These are phyloP conservation scores for Pseudogymnoascus sp. DNA, from an alignment of 2,329 filamentous ascomycete genomes.

Conservation along the genomic window DNA sequence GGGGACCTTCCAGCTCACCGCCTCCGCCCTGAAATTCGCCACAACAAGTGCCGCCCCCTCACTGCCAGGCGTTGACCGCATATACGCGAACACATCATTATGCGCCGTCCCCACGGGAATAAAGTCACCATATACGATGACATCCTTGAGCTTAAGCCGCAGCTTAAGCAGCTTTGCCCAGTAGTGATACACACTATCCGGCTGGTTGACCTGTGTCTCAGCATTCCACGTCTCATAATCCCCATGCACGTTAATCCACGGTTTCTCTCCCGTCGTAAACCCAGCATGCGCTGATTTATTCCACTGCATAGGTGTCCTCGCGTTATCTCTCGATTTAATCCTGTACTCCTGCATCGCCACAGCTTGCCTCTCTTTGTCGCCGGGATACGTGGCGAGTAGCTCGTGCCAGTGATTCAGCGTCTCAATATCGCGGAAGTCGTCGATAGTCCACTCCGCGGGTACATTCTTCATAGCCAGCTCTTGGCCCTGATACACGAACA, in stretches of 20 bases:
- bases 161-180: conserved; percentile 54
- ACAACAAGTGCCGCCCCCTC: conserved; percentile 14
- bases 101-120: conserved; percentile 44
- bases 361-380: conserved; percentile 34
- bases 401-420: conserved; percentile 44
- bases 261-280: conserved; percentile 52
- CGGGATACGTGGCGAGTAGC: conserved; percentile 28
- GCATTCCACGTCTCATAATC: conserved; percentile 59
- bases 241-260: conserved; percentile 68
- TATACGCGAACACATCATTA: conserved; percentile 51
- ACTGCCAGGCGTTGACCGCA: conserved; percentile 29
- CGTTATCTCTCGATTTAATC: conserved; percentile 60
- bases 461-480: conserved; percentile 54
- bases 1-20: conserved; percentile 18
- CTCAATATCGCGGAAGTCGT: conserved; percentile 64
- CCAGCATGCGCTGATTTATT: conserved; percentile 52
- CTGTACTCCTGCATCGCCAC: conserved; percentile 44
- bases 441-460: conserved; percentile 50
- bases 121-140: conserved; percentile 65
- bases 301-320: conserved; percentile 69
- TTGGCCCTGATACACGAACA: conserved; percentile 56
- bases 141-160: conserved; percentile 53
- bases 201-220: conserved; percentile 42
- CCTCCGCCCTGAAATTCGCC: conserved; percentile 18
- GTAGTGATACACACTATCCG: conserved; percentile 50